Conservation (phyloP, 2,329 filamentous ascomycete genomes). For the Fusarium tjaetaba region DNA sequence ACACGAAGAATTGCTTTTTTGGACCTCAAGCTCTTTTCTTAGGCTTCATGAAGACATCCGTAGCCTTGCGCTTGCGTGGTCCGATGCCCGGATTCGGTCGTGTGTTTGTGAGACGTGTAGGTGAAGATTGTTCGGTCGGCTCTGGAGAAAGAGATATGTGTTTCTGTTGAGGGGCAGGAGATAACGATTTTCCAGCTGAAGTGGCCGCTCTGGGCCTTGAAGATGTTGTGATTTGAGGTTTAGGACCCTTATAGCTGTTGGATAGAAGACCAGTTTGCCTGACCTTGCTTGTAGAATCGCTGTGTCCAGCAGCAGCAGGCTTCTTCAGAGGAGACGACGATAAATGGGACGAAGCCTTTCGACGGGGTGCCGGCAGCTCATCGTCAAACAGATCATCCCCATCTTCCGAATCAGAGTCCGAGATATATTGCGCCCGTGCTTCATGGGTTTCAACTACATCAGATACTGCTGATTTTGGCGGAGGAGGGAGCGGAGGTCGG, state of each 20-base stretch:
- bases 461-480: conserved; percentile 30
- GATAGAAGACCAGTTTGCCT: conserved; percentile 43
- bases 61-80: conserved; percentile 56
- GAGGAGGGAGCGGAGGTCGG: conserved; percentile 40
- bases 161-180: conserved; percentile 27
- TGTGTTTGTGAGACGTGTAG: conserved; percentile 17
- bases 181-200: conserved; percentile 12
- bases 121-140: conserved; percentile 32
- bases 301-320: neutral
- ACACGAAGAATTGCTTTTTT: neutral
- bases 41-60: conserved; percentile 61
- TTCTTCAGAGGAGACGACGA: conserved; percentile 38
- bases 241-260: conserved; percentile 41
- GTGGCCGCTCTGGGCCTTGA: conserved; percentile 10
- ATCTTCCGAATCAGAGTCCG: conserved; percentile 51
- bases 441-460: conserved; percentile 46
- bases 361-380: conserved; percentile 20
- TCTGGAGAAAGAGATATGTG: conserved; percentile 36
- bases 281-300: neutral
- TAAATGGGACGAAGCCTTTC: conserved; percentile 11
- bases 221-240: conserved; percentile 23
- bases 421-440: conserved; percentile 52
- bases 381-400: conserved; percentile 39
- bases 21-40: conserved; percentile 50
- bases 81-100: conserved; percentile 10